phyloP scores from a whole-genome alignment of 2,329 filamentous ascomycete species.

The Ilyonectria mors-panacis region DNA sequence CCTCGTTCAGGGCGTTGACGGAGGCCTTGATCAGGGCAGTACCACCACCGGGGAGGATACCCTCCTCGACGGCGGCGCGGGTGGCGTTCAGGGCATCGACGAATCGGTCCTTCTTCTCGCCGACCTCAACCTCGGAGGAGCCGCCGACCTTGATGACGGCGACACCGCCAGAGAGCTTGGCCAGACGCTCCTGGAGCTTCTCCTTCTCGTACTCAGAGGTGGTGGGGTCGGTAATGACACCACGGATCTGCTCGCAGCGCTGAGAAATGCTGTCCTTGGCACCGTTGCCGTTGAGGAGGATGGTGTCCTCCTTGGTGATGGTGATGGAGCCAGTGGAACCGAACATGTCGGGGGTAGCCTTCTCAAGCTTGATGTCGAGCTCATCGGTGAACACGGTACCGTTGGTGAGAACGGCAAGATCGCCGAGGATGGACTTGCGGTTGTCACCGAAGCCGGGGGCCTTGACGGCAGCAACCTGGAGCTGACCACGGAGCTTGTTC shows the following conservation, averaged over 20 bases:
- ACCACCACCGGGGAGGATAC: constrained; percentile 98
- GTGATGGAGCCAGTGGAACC: constrained; percentile 98
- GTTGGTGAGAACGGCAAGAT: constrained; percentile 96
- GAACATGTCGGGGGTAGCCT: constrained; percentile 95
- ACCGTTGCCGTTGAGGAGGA: constrained; percentile 96
- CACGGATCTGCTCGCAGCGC: constrained; percentile 99
- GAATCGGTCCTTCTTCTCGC: constrained; percentile 99
- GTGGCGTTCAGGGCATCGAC: constrained; percentile 99
- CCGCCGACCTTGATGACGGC: constrained; percentile 99
- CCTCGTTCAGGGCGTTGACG: constrained; percentile 83
- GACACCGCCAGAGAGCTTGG: constrained; percentile 98
- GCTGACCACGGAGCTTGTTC: constrained; percentile 99
- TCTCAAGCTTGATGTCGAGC: constrained; percentile 99
- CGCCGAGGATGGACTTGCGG: constrained; percentile 99
- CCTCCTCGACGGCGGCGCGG: constrained; percentile 97
- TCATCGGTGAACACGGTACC: constrained; percentile 98
- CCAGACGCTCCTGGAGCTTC: constrained; percentile 99
- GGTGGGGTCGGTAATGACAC: constrained; percentile 92
- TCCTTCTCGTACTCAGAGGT: constrained; percentile 99
- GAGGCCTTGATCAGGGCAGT: constrained; percentile 98
- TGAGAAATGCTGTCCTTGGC: constrained; percentile 94
- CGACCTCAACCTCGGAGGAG: constrained; percentile 97
- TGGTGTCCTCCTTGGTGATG: constrained; percentile 99
- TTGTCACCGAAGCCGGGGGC: constrained; percentile 99
- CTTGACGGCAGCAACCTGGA: constrained; percentile 99